Evolutionary conservation across 306 rosid species (phyloP).

Genomic region (Crataegus laevigata): DNA sequence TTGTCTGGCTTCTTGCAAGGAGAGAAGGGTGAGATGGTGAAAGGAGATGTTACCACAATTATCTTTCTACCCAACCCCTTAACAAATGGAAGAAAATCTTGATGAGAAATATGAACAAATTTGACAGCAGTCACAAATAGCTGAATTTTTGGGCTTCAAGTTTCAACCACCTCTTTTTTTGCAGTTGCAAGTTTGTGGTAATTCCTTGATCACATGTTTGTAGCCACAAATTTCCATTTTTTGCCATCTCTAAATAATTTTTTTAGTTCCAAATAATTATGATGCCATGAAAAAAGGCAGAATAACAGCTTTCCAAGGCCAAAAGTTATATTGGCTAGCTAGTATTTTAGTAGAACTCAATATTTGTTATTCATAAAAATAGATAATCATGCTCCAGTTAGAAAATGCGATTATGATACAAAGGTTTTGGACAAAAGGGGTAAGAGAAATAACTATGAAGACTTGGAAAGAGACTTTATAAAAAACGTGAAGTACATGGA

Average conservation of each 20-base stretch:
- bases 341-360: background rate
- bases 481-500: no score
- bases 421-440: no score
- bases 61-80: background rate
- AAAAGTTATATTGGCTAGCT: background rate
- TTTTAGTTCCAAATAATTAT: background rate
- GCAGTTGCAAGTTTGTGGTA: constrained; percentile 21
- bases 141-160: constrained; percentile 4
- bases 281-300: background rate
- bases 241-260: background rate
- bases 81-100: background rate
- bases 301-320: background rate
- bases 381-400: background rate
- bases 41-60: background rate
- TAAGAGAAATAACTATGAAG: no score
- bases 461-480: no score
- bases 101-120: background rate
- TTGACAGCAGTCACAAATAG: background rate
- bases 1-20: background rate
- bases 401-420: no score
- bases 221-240: constrained; percentile 15
- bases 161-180: constrained; percentile 1
- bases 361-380: background rate
- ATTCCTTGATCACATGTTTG: background rate
- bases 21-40: constrained; percentile 10